phyloP scores from a whole-genome alignment of 78 protist genomes.

The Emiliania huxleyi region DNA sequence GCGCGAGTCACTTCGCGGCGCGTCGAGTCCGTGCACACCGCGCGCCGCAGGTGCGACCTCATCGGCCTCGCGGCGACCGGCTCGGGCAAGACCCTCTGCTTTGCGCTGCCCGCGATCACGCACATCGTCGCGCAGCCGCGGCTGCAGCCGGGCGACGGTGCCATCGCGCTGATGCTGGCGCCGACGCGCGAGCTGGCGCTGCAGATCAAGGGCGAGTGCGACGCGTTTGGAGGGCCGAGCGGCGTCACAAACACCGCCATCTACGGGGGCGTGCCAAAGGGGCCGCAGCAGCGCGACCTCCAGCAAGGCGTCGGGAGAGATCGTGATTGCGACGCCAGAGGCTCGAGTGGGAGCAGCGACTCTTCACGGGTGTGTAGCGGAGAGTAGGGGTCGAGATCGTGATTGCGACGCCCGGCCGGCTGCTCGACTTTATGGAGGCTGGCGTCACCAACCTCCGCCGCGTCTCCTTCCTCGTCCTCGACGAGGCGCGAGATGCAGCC shows the following conservation, averaged over 20 bases:
- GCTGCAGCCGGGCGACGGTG: constrained; percentile 67
- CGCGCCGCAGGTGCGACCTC: too few relatives aligned
- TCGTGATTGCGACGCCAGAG: constrained; percentile 56
- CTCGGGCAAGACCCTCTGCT: constrained; percentile 77
- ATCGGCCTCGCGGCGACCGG: constrained; percentile 85
- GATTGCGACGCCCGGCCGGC: constrained; percentile 97
- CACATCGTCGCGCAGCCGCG: constrained; percentile 63
- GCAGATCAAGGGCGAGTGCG: constrained; percentile 70
- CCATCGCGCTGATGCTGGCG: constrained; percentile 72
- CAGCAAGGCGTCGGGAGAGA: neutral
- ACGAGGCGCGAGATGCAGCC: too few relatives aligned
- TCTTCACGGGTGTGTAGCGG: too few relatives aligned
- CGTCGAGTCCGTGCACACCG: too few relatives aligned
- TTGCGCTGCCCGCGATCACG: constrained; percentile 56
- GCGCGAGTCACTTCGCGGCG: too few relatives aligned
- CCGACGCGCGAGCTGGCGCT: constrained; percentile 83
- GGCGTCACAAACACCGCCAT: constrained; percentile 39
- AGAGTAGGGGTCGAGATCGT: constrained; percentile 86
- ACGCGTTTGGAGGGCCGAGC: neutral
- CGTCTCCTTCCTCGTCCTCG: constrained; percentile 78
- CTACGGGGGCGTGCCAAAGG: constrained; percentile 73
- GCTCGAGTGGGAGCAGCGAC: too few relatives aligned
- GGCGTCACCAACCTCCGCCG: neutral
- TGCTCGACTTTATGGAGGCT: constrained; percentile 76
- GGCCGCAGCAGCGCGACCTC: constrained; percentile 59